Evolutionary conservation across 2,329 filamentous ascomycete species (phyloP), one percentile per base, ranked within the genome.

Genomic region (Aquanectria penicillioides): DNA sequence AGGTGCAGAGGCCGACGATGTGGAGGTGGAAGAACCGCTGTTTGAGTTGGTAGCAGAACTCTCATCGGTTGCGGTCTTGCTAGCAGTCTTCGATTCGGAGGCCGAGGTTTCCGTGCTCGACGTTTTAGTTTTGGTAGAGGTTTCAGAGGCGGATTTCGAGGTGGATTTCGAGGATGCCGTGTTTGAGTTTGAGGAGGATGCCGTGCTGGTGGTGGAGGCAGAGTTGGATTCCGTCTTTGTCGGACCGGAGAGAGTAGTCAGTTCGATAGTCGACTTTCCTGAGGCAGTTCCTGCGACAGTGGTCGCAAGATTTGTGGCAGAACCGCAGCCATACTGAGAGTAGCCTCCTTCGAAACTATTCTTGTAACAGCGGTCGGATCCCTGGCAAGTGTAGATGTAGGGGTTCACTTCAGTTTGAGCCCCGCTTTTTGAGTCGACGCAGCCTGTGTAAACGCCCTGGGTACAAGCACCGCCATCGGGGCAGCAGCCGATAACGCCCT

Each of bases 281-380:
- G 77, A 73, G 6, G 81, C 81, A 2, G 78, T 78, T 22, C 77
- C 76, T 20, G 75, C 72, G 9, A 87, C 84, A 1, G 76, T 81
- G 2, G 81, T 82, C 3, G 77, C 84, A 57, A 83, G 63, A 23
- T 74, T 71, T 23, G 82, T 80, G 2, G 78, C 79, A 9, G 73
- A 69, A 15, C 84, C 85, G 62, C 85, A 88, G 2, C 85, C 85
- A 49, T 77, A 87, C 71, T 87, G 85, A 47, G 74, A 84, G 66
- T 77, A 84, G 2, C 84, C 85, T 11, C 83, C 84, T 0, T 80
- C 81, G 59, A 82, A 88, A 8, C 74, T 67, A 65, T 88, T 87
- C 62, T 72, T 78, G 72, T 84, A 88, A 67, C 85, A 87, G 13
- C 85, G 78, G 40, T 82, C 67, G 44, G 74, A 72, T 5, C 79